Evolutionary conservation across 2,329 filamentous ascomycete genomes (phyloP), one percentile per base, ranked within the genome.

Genomic region (Colletotrichum liriopes): DNA sequence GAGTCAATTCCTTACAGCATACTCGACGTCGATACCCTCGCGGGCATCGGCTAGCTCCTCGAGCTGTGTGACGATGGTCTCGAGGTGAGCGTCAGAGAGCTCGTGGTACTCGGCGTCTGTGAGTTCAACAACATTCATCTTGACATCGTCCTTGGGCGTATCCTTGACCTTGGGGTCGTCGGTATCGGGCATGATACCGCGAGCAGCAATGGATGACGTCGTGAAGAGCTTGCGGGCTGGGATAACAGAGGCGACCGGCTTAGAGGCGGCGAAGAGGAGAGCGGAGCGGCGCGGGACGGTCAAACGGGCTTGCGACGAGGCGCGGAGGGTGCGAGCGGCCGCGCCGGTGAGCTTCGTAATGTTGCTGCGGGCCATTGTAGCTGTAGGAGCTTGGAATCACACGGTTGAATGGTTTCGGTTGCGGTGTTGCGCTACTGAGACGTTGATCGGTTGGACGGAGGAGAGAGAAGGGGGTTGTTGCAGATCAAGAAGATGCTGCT

Each of bases 1-100:
- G 2, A 5, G 23, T 41, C 14, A 32, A 26, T 47, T 35, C 87
- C 92, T 74, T 86, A 98, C 96, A 73, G 92, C 93, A 77, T 93
- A 98, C 79, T 99, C 96, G 6, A 96, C 93, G 76, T 99, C 96
- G 7, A 98, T 83, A 65, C 95, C 93, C 11, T 93, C 91, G 9
- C 88, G 84, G 41, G 87, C 84, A 78, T 98, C 96, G 77, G 94
- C 91, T 39, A 93, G 82, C 72, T 90, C 87, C 84, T 99, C 96
- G 52, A 97, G 86, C 66, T 85, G 87, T 65, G 77, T 79, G 16
- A 91, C 79, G 2, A 92, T 81, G 11, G 76, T 78, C 6, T 92
- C 87, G 77, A 98, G 87, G 81, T 93, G 97, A 61, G 87, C 82
- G 79, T 98, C 94, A 37, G 95, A 90, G 39, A 93, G 86, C 68